Conservation (phyloP, 164 flowering plant genomes). For the Vitis amurensis region DNA sequence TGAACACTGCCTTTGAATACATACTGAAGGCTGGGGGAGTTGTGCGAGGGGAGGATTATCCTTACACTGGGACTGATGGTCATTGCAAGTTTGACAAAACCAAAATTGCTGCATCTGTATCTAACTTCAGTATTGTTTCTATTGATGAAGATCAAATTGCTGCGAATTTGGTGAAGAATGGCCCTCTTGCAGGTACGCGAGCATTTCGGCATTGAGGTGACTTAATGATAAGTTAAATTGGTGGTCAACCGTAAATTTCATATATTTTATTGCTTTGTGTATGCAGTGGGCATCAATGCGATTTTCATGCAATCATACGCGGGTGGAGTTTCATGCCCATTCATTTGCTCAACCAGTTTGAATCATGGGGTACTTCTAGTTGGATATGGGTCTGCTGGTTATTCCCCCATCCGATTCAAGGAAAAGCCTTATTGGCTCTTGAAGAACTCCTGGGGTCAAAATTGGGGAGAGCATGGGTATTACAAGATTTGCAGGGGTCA, state of each 20-base stretch:
- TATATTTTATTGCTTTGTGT: slow-evolving; percentile 3
- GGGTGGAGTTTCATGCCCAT: slow-evolving; percentile 73
- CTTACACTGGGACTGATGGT: slow-evolving; percentile 50
- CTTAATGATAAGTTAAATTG: neutral
- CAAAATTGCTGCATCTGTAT: slow-evolving; percentile 43
- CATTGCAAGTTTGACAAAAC: slow-evolving; percentile 46
- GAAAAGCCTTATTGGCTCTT: slow-evolving; percentile 74
- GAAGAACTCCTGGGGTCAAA: slow-evolving; percentile 76
- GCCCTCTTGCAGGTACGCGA: slow-evolving; percentile 45
- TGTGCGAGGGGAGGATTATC: slow-evolving; percentile 46
- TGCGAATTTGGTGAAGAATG: slow-evolving; percentile 47
- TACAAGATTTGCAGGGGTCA: slow-evolving; percentile 68
- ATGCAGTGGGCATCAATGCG: slow-evolving; percentile 76
- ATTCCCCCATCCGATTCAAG: slow-evolving; percentile 57
- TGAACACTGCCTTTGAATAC: slow-evolving; percentile 60
- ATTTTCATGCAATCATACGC: slow-evolving; percentile 69
- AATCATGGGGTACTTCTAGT: slow-evolving; percentile 74
- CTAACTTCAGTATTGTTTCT: slow-evolving; percentile 47
- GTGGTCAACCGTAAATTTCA: neutral
- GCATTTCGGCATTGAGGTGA: neutral
- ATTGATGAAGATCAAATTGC: slow-evolving; percentile 52
- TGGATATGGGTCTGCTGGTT: slow-evolving; percentile 64
- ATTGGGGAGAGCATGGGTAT: slow-evolving; percentile 70
- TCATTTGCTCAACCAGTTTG: slow-evolving; percentile 46
- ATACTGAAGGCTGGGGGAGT: slow-evolving; percentile 54